Evolutionary conservation across 2,329 filamentous ascomycete genomes (phyloP).

Genomic region (Arthrocladium fulminans): DNA sequence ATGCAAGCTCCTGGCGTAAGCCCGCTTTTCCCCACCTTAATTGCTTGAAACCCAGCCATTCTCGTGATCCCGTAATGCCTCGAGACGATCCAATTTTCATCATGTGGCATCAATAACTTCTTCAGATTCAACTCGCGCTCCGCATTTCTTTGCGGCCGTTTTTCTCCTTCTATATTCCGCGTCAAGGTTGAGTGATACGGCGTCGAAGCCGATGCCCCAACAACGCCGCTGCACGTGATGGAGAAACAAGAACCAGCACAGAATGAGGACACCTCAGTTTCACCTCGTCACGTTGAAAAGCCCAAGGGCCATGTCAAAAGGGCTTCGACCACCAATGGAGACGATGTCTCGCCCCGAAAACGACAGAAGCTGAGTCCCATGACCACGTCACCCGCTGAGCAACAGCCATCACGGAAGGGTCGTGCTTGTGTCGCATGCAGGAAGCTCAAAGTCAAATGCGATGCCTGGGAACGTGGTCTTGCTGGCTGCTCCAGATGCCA

Average conservation of each 20-base stretch:
- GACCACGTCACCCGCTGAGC: constrained; percentile 9
- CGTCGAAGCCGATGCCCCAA: not conserved
- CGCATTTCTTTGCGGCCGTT: not conserved
- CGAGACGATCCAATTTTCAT: not conserved
- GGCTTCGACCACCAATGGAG: not conserved
- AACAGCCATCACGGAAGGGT: constrained; percentile 20
- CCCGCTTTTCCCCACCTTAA: constrained; percentile 1
- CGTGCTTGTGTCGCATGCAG: constrained; percentile 22
- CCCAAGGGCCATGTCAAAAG: constrained; percentile 1
- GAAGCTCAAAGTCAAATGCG: constrained; percentile 23
- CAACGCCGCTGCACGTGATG: not conserved
- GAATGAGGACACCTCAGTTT: not conserved
- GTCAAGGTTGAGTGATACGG: not conserved
- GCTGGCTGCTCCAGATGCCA: constrained; percentile 23
- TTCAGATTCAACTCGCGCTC: not conserved
- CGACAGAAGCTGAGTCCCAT: not conserved
- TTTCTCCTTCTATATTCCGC: not conserved
- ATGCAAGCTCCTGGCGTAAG: too few species aligned
- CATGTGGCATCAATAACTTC: not conserved
- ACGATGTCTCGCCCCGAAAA: constrained; percentile 3
- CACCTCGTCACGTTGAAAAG: constrained; percentile 1
- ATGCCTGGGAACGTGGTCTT: constrained; percentile 20
- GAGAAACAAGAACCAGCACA: not conserved
- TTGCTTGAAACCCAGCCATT: not conserved
- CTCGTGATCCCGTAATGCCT: not conserved